Base-by-base conservation (phyloP, 1,284 basidiomycete genomes). In the Lignosus rhinocerotis region DNA sequence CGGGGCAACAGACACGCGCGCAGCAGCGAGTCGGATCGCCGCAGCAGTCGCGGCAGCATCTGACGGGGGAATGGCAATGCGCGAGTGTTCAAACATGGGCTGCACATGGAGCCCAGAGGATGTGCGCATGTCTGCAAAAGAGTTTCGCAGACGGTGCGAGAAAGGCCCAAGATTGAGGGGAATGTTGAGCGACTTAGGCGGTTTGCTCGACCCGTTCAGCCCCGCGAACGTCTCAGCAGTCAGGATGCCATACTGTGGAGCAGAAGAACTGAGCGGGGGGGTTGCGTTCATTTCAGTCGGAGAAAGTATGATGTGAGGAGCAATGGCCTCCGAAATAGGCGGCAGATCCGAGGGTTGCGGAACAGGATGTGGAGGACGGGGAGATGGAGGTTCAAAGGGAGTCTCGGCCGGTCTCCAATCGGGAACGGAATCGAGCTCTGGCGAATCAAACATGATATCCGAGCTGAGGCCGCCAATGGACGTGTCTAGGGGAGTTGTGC, bases 21-120 rank as follows among this genome's bases (percentile, higher is more conserved):
- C 82, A 6, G 83, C 89, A 17, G 93, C 93, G 83, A 88, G 88
- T 25, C 93, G 88, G 72, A 94, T 87, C 0, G 93, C 89, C 0
- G 93, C 93, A 0, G 92, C 93, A 0, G 89, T 82, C 0, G 91
- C 82, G 16, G 83, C 81, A 7, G 82, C 75, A 42, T 89, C 86
- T 2, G 81, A 69, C 55, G 80, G 78, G 33, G 76, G 65, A 16
- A 72, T 64, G 48, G 65, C 67, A 34, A 72, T 70, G 58, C 59
- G 66, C 66, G 63, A 63, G 65, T 56, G 58, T 65, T 67, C 65
- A 67, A 56, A 59, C 64, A 57, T 64, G 65, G 70, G 17, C 7
- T 53, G 51, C 8, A 38, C 19, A 34, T 61, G 44, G 17, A 58
- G 50, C 3, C 33, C 44, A 61, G 67, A 44, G 33, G 68, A 70